phyloP scores from a whole-genome alignment of 2,329 filamentous ascomycete genomes.

The Paraconiothyrium sp. region DNA sequence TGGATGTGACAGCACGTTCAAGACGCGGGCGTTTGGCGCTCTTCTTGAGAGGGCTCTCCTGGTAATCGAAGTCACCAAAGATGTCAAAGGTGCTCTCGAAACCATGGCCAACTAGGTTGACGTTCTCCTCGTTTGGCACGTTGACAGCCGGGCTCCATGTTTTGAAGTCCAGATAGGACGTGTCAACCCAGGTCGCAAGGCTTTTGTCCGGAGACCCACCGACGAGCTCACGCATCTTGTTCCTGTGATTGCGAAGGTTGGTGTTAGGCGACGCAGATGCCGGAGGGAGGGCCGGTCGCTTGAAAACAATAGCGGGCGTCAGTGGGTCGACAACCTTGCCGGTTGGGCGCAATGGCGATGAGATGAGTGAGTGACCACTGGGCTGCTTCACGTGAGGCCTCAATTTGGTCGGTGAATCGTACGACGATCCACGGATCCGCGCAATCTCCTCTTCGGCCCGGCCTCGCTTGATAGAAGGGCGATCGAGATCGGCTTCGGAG shows the following conservation, averaged over 20 bases:
- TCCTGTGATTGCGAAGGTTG: conserved; percentile 86
- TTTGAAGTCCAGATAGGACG: conserved; percentile 54
- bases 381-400: conserved; percentile 64
- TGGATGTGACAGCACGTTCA: conserved; percentile 70
- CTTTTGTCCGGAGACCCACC: conserved; percentile 75
- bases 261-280: conserved; percentile 92
- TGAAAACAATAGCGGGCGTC: conserved; percentile 86
- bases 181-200: conserved; percentile 62
- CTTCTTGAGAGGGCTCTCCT: conserved; percentile 73
- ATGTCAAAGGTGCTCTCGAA: conserved; percentile 69
- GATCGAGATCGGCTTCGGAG: conserved; percentile 77
- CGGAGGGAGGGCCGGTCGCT: conserved; percentile 69
- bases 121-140: conserved; percentile 66
- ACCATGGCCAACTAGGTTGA: conserved; percentile 59
- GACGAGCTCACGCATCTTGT: conserved; percentile 81
- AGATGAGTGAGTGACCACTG: conserved; percentile 42
- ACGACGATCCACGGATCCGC: conserved; percentile 88
- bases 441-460: conserved; percentile 96
- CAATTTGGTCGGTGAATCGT: conserved; percentile 85
- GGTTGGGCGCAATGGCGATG: conserved; percentile 53
- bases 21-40: conserved; percentile 68
- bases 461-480: conserved; percentile 84
- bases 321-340: conserved; percentile 67
- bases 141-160: conserved; percentile 73
- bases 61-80: conserved; percentile 61